These are phyloP conservation scores for Boletus sp. DNA, from an alignment of 768 basidiomycete genomes.

Conservation along the genomic window DNA sequence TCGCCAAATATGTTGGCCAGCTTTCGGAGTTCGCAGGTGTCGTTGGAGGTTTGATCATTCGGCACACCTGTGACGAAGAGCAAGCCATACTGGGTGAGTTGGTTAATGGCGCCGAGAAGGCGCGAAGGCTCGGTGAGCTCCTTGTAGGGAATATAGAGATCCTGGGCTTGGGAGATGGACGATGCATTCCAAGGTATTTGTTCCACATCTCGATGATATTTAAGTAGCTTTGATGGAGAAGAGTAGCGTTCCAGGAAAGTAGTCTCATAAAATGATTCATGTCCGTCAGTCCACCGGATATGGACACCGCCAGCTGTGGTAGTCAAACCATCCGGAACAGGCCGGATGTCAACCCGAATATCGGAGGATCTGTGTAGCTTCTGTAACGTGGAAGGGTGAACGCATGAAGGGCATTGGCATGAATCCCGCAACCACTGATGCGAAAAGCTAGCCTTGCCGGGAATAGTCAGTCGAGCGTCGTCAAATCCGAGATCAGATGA, in stretches of 20 bases:
- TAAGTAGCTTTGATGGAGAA: slow-evolving; percentile 30
- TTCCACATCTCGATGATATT: slow-evolving; percentile 45
- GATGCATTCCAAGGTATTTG: slow-evolving; percentile 44
- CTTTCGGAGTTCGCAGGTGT: slow-evolving; percentile 61
- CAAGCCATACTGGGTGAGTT: slow-evolving; percentile 70
- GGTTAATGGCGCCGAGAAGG: slow-evolving; percentile 58
- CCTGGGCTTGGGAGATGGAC: slow-evolving; percentile 32
- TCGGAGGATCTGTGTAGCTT: slow-evolving; percentile 72
- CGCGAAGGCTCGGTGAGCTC: slow-evolving; percentile 43
- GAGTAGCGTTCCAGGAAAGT: slow-evolving; percentile 51
- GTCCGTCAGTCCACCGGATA: slow-evolving; percentile 57
- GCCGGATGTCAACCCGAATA: slow-evolving; percentile 48
- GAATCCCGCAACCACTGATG: slow-evolving; percentile 83
- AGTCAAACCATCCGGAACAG: slow-evolving; percentile 40
- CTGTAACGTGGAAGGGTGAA: slow-evolving; percentile 78
- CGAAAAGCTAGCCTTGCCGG: slow-evolving; percentile 48
- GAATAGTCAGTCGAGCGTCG: slow-evolving; percentile 13
- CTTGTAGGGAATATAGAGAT: slow-evolving; percentile 57
- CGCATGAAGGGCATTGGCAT: slow-evolving; percentile 66
- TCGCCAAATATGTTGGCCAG: slow-evolving; percentile 71
- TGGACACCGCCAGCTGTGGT: slow-evolving; percentile 44
- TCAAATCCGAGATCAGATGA: slow-evolving; percentile 13
- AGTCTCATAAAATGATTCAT: slow-evolving; percentile 51
- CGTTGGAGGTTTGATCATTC: slow-evolving; percentile 51
- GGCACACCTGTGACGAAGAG: slow-evolving; percentile 74